Evolutionary conservation across 106 monocot species (phyloP).

Genomic region (Cymbidium sinense): DNA sequence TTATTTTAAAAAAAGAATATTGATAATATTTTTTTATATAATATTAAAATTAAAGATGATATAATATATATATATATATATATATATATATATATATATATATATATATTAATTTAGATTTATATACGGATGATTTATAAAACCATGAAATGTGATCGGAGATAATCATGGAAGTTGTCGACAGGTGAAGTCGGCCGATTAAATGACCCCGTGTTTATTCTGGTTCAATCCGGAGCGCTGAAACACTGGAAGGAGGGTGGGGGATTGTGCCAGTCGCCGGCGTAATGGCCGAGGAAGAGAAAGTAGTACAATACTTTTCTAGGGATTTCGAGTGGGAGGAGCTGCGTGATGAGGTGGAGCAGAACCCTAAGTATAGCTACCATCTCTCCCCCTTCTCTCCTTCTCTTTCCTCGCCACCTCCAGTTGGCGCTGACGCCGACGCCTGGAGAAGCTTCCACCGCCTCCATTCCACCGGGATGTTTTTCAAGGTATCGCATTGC

Average conservation of each 20-base stretch:
- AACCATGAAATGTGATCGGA: no score
- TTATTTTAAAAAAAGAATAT: no score
- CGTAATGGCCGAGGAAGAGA: slow-evolving; percentile 28
- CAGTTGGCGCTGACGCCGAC: slow-evolving; percentile 25
- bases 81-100: no score
- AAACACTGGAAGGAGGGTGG: background rate
- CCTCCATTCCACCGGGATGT: slow-evolving; percentile 73
- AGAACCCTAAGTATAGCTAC: slow-evolving; percentile 39
- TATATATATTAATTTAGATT: no score
- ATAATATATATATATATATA: no score
- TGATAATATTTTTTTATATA: no score
- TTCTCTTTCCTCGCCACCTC: slow-evolving; percentile 6
- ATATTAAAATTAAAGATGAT: no score
- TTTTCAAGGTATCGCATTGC: slow-evolving; percentile 62
- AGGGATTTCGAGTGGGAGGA: slow-evolving; percentile 84
- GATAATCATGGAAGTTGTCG: no score
- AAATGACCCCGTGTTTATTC: no score
- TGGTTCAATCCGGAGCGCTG: background rate
- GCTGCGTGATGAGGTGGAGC: slow-evolving; percentile 48
- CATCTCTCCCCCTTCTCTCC: slow-evolving; percentile 39
- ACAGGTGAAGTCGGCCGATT: no score
- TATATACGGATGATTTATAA: no score
- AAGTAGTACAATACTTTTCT: slow-evolving; percentile 56
- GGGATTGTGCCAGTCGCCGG: slow-evolving; percentile 1
- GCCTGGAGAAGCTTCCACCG: slow-evolving; percentile 81